Evolutionary conservation across 108 stramenopile genomes (phyloP).

Genomic region (Nitzschia putrida): DNA sequence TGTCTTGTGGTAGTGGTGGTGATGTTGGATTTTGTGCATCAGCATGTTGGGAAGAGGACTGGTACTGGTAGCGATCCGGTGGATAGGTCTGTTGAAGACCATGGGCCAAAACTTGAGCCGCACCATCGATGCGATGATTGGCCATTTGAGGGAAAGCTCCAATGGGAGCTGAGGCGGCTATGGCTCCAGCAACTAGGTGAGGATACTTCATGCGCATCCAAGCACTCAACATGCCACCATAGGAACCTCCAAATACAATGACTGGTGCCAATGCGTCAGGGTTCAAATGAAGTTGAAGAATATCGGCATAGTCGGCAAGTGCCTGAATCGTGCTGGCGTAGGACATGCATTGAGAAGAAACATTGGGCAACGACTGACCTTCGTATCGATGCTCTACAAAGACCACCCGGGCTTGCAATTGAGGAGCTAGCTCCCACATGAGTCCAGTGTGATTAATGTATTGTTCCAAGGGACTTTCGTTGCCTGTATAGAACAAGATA

Average conservation of each 20-base stretch:
- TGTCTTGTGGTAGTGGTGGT: conserved; percentile 16
- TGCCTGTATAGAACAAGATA: conserved; percentile 84
- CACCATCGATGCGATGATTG: conserved; percentile 46
- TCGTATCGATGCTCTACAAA: conserved; percentile 93
- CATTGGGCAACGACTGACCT: conserved; percentile 56
- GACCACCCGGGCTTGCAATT: conserved; percentile 70
- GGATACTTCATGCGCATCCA: conserved; percentile 92
- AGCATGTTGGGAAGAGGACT: background rate
- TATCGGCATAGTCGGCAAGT: conserved; percentile 79
- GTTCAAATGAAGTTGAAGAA: conserved; percentile 49
- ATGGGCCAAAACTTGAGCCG: conserved; percentile 40
- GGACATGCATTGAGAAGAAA: conserved; percentile 37
- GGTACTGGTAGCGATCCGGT: conserved; percentile 5
- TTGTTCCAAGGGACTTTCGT: conserved; percentile 82
- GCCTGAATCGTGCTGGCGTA: conserved; percentile 67
- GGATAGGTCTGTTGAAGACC: conserved; percentile 44
- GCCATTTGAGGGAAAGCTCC: conserved; percentile 34
- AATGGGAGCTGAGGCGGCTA: conserved; percentile 79
- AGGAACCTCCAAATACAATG: conserved; percentile 87
- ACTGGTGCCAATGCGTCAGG: conserved; percentile 36
- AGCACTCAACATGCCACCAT: conserved; percentile 91
- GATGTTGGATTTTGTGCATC: background rate
- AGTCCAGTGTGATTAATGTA: conserved; percentile 87
- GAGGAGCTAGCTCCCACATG: conserved; percentile 86
- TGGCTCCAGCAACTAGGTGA: conserved; percentile 71